Conservation (phyloP, 2,329 filamentous ascomycete species). For the Lanzia echinophila region DNA sequence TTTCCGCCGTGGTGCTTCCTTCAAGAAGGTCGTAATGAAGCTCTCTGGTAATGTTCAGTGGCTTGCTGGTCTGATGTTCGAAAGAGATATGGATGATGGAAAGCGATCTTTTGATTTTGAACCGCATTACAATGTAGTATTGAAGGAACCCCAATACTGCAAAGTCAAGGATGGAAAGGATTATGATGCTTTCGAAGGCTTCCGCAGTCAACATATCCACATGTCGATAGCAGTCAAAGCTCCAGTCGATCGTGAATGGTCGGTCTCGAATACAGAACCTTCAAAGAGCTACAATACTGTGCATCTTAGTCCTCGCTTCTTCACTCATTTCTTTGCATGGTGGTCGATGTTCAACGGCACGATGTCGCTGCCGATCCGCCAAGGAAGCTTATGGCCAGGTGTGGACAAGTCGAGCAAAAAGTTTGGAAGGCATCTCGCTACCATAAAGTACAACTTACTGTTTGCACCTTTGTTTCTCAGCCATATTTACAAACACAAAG, state of each 20-base stretch:
- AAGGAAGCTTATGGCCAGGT: conserved; percentile 85
- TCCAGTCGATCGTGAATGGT: conserved; percentile 82
- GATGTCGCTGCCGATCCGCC: conserved; percentile 89
- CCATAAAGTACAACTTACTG: conserved; percentile 94
- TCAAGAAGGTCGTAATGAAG: conserved; percentile 99
- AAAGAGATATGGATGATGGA: conserved; percentile 67
- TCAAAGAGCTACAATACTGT: conserved; percentile 95
- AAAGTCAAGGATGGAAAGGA: conserved; percentile 47
- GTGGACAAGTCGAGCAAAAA: conserved; percentile 97
- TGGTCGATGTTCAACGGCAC: conserved; percentile 94
- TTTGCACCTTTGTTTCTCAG: conserved; percentile 90
- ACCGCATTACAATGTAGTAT: conserved; percentile 84
- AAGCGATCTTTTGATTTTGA: conserved; percentile 79
- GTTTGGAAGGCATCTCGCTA: conserved; percentile 93
- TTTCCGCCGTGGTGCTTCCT: conserved; percentile 68
- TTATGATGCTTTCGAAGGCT: conserved; percentile 95
- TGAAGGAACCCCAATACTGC: conserved; percentile 73
- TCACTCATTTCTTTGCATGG: conserved; percentile 97
- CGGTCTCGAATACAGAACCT: conserved; percentile 62
- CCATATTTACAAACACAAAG: conserved; percentile 98
- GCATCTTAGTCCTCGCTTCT: conserved; percentile 90
- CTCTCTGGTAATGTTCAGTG: conserved; percentile 92
- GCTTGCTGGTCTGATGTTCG: conserved; percentile 87
- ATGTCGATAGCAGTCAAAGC: conserved; percentile 87
- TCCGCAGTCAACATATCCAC: conserved; percentile 94